Conservation (phyloP, 2,329 filamentous ascomycete species). For the Paraphaeosphaeria minitans region DNA sequence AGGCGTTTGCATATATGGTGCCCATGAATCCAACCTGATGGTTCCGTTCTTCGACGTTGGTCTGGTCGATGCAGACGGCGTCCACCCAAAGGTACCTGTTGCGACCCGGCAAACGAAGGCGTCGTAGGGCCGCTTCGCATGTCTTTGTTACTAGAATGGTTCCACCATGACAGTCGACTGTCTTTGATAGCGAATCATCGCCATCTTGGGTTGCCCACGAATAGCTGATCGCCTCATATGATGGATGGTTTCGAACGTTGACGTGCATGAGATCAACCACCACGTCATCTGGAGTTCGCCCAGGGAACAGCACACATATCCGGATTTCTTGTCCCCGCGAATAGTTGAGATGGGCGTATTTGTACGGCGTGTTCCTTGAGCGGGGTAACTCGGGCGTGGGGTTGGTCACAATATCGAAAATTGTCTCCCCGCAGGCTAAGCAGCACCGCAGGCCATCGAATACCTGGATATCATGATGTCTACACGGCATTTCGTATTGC, state of each 20-base stretch:
- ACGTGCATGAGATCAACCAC: constrained; percentile 11
- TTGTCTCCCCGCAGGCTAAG: constrained; percentile 18
- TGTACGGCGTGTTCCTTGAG: constrained; percentile 6
- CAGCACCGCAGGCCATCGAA: constrained; percentile 22
- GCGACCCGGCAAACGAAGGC: not conserved
- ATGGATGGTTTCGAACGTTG: constrained; percentile 11
- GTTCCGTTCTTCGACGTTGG: constrained; percentile 14
- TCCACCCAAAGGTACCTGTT: constrained; percentile 16
- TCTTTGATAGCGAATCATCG: constrained; percentile 9
- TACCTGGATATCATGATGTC: constrained; percentile 18
- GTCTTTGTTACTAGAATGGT: constrained; percentile 4
- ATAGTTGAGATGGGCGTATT: constrained; percentile 16
- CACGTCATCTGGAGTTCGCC: constrained; percentile 4
- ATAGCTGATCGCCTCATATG: constrained; percentile 32
- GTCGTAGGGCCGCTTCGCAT: constrained; percentile 8
- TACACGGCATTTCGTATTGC: constrained; percentile 7
- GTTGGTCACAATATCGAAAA: constrained; percentile 7
- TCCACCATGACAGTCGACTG: constrained; percentile 10
- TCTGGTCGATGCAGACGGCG: constrained; percentile 15
- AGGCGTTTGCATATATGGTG: constrained; percentile 11
- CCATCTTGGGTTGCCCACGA: constrained; percentile 21
- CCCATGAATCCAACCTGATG: constrained; percentile 15
- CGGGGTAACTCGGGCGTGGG: not conserved
- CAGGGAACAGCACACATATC: constrained; percentile 9
- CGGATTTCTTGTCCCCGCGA: constrained; percentile 12